phyloP scores from a whole-genome alignment of 371 early-diverging fungal species.

The Globomyces sp. region DNA sequence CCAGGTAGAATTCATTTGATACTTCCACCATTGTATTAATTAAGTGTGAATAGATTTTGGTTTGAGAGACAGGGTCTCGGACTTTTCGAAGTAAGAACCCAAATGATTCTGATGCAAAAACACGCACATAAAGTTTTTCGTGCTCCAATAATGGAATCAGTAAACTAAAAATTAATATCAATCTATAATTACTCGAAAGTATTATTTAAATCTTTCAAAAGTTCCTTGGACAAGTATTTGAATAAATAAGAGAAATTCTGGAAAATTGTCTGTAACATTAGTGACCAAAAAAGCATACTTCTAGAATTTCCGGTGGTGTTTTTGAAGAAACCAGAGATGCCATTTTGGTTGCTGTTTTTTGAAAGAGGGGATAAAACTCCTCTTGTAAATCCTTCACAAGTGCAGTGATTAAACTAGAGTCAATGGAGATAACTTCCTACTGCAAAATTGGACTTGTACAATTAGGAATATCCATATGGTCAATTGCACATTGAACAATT shows the following conservation, averaged over 20 bases:
- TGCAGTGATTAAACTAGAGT: conserved; percentile 63
- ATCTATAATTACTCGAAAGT: no score
- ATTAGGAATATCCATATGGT: conserved; percentile 47
- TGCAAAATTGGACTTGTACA: background rate
- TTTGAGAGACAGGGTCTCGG: conserved; percentile 42
- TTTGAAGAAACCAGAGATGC: conserved; percentile 62
- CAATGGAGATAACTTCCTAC: background rate
- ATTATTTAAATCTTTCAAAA: conserved; percentile 63
- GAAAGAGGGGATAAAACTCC: conserved; percentile 83
- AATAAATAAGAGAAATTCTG: conserved; percentile 86
- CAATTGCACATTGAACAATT: conserved; percentile 66
- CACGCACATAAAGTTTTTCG: conserved; percentile 71
- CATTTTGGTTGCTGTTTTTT: conserved; percentile 58
- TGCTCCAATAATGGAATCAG: conserved; percentile 70
- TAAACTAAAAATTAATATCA: conserved; percentile 51
- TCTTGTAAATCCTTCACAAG: conserved; percentile 89
- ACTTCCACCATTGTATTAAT: background rate
- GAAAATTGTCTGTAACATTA: conserved; percentile 63
- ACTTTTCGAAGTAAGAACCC: conserved; percentile 84
- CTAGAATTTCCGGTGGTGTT: conserved; percentile 67
- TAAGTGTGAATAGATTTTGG: conserved; percentile 8
- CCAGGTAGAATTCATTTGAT: conserved; percentile 53
- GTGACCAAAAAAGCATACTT: conserved; percentile 44
- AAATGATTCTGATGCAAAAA: conserved; percentile 90
- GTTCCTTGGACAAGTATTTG: conserved; percentile 76